Conservation (phyloP, 2,329 filamentous ascomycete genomes). For the Colletotrichum godetiae region DNA sequence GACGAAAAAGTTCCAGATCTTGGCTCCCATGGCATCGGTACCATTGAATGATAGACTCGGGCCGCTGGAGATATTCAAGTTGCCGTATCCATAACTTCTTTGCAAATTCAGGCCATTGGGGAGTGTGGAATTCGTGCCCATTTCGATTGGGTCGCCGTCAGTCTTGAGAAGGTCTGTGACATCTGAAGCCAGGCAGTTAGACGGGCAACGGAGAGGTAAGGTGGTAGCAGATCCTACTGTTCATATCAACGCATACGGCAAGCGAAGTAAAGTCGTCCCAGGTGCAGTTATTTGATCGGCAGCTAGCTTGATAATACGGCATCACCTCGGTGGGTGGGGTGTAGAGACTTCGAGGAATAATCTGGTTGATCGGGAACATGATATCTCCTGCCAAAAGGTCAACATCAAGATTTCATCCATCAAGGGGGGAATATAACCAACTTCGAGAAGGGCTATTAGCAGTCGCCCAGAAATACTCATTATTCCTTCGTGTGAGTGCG, state of each 20-base stretch:
- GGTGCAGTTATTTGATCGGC: slow-evolving; percentile 16
- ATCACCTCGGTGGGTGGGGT: slow-evolving; percentile 4
- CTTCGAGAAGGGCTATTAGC: not conserved
- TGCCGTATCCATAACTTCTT: not conserved
- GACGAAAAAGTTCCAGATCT: slow-evolving; percentile 19
- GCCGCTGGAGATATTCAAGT: slow-evolving; percentile 11
- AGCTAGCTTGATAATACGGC: slow-evolving; percentile 9
- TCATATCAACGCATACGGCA: slow-evolving; percentile 18
- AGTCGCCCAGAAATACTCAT: slow-evolving; percentile 14
- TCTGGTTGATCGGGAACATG: slow-evolving; percentile 18
- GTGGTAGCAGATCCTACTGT: not conserved
- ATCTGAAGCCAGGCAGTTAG: not conserved
- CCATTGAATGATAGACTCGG: slow-evolving; percentile 2
- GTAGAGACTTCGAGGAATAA: not conserved
- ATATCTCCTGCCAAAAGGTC: slow-evolving; percentile 3
- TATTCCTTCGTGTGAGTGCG: not conserved
- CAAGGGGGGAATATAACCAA: not conserved
- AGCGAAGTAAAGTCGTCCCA: slow-evolving; percentile 18
- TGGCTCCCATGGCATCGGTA: not conserved
- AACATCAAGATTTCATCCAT: not conserved
- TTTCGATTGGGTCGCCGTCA: not conserved
- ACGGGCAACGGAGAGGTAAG: too few species aligned
- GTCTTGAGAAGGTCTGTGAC: not conserved
- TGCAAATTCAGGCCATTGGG: slow-evolving; percentile 2
- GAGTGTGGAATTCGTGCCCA: not conserved